Percentiles rank a stretch among this genome's conserved stretches.
Evolutionary conservation across 1,284 basidiomycete species (phyloP).

Genomic region (Puccinia polysora): DNA sequence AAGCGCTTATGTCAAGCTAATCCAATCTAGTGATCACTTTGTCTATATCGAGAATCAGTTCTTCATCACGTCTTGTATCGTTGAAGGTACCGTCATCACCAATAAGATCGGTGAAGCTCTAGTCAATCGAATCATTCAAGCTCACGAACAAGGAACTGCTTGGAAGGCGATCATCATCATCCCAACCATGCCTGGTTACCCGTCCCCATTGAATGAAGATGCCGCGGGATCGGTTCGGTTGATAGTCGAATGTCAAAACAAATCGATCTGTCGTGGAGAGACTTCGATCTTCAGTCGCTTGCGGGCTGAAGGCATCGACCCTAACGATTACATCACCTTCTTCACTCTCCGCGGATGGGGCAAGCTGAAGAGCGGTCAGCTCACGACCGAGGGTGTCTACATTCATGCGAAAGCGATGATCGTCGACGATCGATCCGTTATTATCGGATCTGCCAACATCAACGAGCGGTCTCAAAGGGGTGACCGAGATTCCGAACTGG

Average conservation of each 20-base stretch:
- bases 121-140: constrained; percentile 82
- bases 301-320: constrained; percentile 81
- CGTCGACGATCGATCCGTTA: constrained; percentile 91
- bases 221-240: constrained; percentile 88
- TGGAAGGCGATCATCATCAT: constrained; percentile 95
- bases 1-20: constrained; percentile 80
- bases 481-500: constrained; percentile 92
- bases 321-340: constrained; percentile 85
- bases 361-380: constrained; percentile 74
- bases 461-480: constrained; percentile 94
- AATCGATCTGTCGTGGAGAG: constrained; percentile 80
- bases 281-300: constrained; percentile 86
- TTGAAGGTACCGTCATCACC: constrained; percentile 80
- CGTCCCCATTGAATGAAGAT: constrained; percentile 83
- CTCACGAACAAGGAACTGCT: constrained; percentile 70
- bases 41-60: constrained; percentile 98
- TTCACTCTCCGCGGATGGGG: constrained; percentile 92
- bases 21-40: constrained; percentile 88
- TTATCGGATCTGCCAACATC: constrained; percentile 98
- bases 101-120: constrained; percentile 93
- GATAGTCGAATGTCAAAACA: constrained; percentile 88
- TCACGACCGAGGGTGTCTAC: constrained; percentile 81
- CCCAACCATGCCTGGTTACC: constrained; percentile 87
- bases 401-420: constrained; percentile 88
- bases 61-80: constrained; percentile 90